Percentiles rank a stretch among this genome's conserved stretches.
Conservation (phyloP, 352 stramenopile genomes). For the Phytophthora palmivora region DNA sequence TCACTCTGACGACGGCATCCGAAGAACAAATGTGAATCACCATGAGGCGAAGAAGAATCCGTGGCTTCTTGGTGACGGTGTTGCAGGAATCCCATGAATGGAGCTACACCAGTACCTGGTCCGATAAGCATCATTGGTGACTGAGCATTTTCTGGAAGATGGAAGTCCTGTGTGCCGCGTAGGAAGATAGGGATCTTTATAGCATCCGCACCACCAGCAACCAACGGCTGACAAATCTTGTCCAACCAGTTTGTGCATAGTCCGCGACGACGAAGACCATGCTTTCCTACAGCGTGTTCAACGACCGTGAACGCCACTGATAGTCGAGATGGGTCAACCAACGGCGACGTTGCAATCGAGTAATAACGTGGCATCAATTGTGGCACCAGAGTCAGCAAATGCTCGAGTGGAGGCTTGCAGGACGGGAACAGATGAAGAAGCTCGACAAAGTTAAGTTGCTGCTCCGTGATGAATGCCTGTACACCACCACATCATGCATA, state of each 20-base stretch:
- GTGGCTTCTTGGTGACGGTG: conserved; percentile 71
- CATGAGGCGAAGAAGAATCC: conserved; percentile 12
- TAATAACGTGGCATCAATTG: conserved; percentile 95
- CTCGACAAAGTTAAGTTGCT: conserved; percentile 92
- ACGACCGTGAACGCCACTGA: conserved; percentile 94
- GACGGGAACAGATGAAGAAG: conserved; percentile 94
- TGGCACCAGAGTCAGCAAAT: conserved; percentile 88
- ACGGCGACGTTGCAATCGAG: conserved; percentile 94
- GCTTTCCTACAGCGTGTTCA: conserved; percentile 69
- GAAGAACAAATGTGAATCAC: conserved; percentile 93
- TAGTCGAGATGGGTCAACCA: conserved; percentile 69
- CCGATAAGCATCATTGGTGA: conserved; percentile 95
- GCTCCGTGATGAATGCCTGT: conserved; percentile 84
- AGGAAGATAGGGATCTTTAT: conserved; percentile 90
- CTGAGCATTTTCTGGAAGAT: conserved; percentile 79
- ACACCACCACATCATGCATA: conserved; percentile 38
- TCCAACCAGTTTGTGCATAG: conserved; percentile 79
- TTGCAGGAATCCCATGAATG: conserved; percentile 96
- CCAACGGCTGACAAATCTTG: conserved; percentile 50
- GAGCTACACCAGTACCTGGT: conserved; percentile 95
- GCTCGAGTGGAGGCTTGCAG: conserved; percentile 87
- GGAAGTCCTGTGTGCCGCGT: conserved; percentile 91
- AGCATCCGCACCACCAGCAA: conserved; percentile 11
- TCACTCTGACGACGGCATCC: conserved; percentile 89
- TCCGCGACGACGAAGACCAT: conserved; percentile 49